A percentile compares a stretch with the other conserved stretches of the same genome.
phyloP scores from a whole-genome alignment of 257 asterid species.

The Nicotiana attenuata region DNA sequence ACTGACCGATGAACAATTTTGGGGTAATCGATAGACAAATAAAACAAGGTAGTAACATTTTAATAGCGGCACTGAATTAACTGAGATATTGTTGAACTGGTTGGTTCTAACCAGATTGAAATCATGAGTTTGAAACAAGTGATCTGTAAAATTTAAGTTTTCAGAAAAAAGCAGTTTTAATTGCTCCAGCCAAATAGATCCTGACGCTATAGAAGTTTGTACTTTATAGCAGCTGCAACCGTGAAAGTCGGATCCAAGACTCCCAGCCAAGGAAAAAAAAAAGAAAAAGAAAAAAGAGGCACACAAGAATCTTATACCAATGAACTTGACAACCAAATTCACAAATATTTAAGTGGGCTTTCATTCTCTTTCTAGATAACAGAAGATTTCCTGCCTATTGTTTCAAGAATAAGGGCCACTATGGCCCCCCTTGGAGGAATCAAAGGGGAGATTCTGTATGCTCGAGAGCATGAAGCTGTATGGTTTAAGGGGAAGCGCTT shows the following conservation, averaged over 20 bases:
- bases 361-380: constrained; percentile 39
- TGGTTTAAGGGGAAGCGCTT: constrained; percentile 98
- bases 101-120: not conserved
- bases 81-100: not conserved
- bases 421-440: constrained; percentile 83
- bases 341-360: constrained; percentile 21
- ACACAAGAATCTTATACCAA: not conserved
- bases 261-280: not conserved
- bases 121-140: not conserved
- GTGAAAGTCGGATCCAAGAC: not conserved
- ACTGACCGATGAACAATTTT: not conserved
- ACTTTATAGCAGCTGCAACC: not conserved
- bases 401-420: constrained; percentile 74
- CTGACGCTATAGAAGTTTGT: not conserved
- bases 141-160: not conserved
- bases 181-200: not conserved
- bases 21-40: not conserved
- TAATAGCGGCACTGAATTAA: not conserved
- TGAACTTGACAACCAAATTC: not conserved
- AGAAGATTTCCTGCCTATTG: constrained; percentile 78
- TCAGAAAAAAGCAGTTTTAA: not conserved
- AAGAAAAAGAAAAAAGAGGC: not conserved
- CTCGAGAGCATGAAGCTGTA: constrained; percentile 87
- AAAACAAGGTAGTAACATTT: not conserved
- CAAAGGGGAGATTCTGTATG: constrained; percentile 80